A percentile compares a stretch with the other conserved stretches of the same genome.
phyloP scores from a whole-genome alignment of 169 alveolate species.

The Theileria equi region DNA sequence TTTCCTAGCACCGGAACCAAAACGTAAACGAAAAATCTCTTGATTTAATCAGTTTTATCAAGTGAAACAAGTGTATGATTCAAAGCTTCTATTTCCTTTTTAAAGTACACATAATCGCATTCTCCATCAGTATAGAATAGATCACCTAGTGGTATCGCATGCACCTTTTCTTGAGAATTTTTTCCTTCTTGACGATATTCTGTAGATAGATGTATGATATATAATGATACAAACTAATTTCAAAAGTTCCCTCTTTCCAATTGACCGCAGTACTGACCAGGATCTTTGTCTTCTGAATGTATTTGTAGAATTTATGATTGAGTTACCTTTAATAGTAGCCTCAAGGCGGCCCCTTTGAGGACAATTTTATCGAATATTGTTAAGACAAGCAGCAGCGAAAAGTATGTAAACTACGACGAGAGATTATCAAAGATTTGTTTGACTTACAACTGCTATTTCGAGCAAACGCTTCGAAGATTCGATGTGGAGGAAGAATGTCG shows the following conservation, averaged over 20 bases:
- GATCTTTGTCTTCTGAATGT: conserved; percentile 28
- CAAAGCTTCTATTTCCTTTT: conserved; percentile 14
- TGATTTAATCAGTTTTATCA: neutral
- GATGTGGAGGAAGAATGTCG: conserved; percentile 31
- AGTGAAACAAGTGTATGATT: conserved; percentile 6
- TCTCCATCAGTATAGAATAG: conserved; percentile 46
- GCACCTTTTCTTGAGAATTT: neutral
- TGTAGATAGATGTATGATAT: neutral
- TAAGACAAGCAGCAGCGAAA: conserved; percentile 12
- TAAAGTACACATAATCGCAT: conserved; percentile 37
- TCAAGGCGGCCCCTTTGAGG: conserved; percentile 8
- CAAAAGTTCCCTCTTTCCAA: conserved; percentile 47
- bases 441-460: conserved; percentile 42
- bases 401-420: conserved; percentile 16
- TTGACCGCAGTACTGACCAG: conserved; percentile 32
- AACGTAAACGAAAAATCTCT: conserved; percentile 1
- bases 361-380: conserved; percentile 34
- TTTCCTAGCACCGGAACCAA: conserved; percentile 19
- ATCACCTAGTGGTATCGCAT: conserved; percentile 46
- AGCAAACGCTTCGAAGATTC: conserved; percentile 20
- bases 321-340: conserved; percentile 17
- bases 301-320: neutral
- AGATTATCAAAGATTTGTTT: neutral
- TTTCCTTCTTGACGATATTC: conserved; percentile 10
- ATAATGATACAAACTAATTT: conserved; percentile 35